These are phyloP conservation scores for Chimonanthus salicifolius DNA, from an alignment of 164 flowering plant genomes.

Conservation along the genomic window DNA sequence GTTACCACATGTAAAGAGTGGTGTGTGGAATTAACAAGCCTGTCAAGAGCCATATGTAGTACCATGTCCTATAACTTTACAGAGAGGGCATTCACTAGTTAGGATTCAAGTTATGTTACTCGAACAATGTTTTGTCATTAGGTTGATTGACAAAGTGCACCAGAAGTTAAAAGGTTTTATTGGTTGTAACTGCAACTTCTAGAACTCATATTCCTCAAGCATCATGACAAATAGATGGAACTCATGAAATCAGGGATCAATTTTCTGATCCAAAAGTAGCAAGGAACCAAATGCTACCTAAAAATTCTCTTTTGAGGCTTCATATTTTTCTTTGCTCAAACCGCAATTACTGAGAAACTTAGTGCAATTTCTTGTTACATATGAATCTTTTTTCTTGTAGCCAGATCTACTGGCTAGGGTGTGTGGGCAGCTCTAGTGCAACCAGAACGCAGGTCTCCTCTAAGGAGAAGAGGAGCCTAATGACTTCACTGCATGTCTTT, in stretches of 20 bases:
- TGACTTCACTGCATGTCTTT: not conserved
- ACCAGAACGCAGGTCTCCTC: not conserved
- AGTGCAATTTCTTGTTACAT: not conserved
- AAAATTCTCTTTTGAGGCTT: not conserved
- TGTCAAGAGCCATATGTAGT: too few relatives aligned
- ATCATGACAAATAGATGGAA: not conserved
- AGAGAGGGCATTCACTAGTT: too few relatives aligned
- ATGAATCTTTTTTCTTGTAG: not conserved
- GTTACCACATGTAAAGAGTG: too few relatives aligned
- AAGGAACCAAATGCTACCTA: not conserved
- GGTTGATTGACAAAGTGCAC: too few relatives aligned
- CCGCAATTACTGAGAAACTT: not conserved
- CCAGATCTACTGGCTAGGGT: not conserved
- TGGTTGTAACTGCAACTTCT: not conserved
- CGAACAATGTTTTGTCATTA: too few relatives aligned
- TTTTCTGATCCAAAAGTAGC: not conserved
- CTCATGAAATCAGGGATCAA: not conserved
- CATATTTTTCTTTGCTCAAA: not conserved
- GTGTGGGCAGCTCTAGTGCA: not conserved
- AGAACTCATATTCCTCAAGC: not conserved
- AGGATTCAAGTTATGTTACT: too few relatives aligned
- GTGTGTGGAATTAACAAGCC: too few relatives aligned
- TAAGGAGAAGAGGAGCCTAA: not conserved
- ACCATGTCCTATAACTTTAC: too few relatives aligned
- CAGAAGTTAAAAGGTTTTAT: not conserved